Evolutionary conservation across 371 early-diverging fungal genomes (phyloP).

Genomic region (Gilbertella persicaria): DNA sequence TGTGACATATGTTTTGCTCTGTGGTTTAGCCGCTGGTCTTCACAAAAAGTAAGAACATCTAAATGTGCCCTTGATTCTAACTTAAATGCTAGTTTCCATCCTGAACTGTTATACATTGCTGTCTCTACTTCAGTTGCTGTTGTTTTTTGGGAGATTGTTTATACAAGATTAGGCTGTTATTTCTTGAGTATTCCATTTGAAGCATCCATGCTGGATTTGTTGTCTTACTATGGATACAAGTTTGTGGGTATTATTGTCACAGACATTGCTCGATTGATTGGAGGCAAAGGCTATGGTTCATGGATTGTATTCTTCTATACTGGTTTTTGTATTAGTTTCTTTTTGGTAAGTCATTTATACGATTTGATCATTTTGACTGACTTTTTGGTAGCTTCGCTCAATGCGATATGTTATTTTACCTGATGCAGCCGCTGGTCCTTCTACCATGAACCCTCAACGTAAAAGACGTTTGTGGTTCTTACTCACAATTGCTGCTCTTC

Average conservation of each 20-base stretch:
- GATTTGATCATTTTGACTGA: not conserved
- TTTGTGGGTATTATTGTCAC: slow-evolving; percentile 82
- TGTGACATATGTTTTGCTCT: slow-evolving; percentile 91
- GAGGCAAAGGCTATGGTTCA: slow-evolving; percentile 52
- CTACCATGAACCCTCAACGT: slow-evolving; percentile 75
- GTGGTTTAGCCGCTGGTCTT: slow-evolving; percentile 78
- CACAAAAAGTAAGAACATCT: slow-evolving; percentile 48
- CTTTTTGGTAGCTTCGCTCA: slow-evolving; percentile 69
- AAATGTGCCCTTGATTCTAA: not conserved
- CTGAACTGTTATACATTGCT: slow-evolving; percentile 88
- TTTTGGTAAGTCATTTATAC: slow-evolving; percentile 33
- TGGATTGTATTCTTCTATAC: slow-evolving; percentile 76
- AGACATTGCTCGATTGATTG: slow-evolving; percentile 51
- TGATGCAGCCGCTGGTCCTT: slow-evolving; percentile 72
- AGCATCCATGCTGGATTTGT: slow-evolving; percentile 83
- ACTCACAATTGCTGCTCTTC: slow-evolving; percentile 81
- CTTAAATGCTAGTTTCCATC: slow-evolving; percentile 71
- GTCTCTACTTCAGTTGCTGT: slow-evolving; percentile 87
- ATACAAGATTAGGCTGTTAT: slow-evolving; percentile 87
- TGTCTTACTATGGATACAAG: slow-evolving; percentile 96
- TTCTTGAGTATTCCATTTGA: slow-evolving; percentile 88
- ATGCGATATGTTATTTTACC: slow-evolving; percentile 90
- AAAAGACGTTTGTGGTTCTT: slow-evolving; percentile 87
- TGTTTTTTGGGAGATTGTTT: slow-evolving; percentile 77
- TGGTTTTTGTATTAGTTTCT: slow-evolving; percentile 79